Base-by-base conservation (phyloP, 352 stramenopile genomes). In the Phytopythium vexans region DNA sequence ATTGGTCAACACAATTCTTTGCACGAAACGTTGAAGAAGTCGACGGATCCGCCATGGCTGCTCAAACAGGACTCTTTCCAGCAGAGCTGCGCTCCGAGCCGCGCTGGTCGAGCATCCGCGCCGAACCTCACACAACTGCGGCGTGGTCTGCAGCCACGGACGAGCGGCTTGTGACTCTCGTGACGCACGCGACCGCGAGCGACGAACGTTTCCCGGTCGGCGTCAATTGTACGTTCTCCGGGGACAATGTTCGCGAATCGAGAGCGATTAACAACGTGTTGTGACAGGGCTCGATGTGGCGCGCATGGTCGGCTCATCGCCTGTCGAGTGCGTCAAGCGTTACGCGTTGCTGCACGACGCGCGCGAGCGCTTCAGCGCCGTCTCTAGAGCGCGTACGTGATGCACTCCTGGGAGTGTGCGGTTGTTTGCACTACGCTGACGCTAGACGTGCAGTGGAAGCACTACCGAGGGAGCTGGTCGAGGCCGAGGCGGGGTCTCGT, bases 261-360 rank as follows among this genome's bases (percentile, higher is more conserved):
- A 27, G 21, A 27, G 21, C 21, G 21, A 27, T 27, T 27, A 27
- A 27, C 39, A 14, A 32, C 15, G 49, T 9, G 10, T 58, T 43
- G 54, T 48, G 41, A 40, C 45, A 89, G 82, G 82, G 82, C 48
- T 92, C 39, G 84, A 90, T 27, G 77, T 94, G 31, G 83, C 79
- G 21, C 60, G 69, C 16, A 64, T 64, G 10, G 68, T 91, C 21
- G 61, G 67, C 16, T 73, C 72, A 27, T 85, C 79, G 15, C 84
- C 84, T 1, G 68, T 92, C 21, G 84, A 94, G 52, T 94, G 84
- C 42, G 80, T 89, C 11, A 91, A 90, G 66, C 79, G 84, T 15
- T 94, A 88, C 42, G 84, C 84, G 21, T 69, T 86, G 47, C 55
- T 92, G 41, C 75, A 89, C 53, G 70, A 73, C 38, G 62, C 62